Conservation (phyloP, 2,329 filamentous ascomycete genomes). For the Blumeriella jaapii region DNA sequence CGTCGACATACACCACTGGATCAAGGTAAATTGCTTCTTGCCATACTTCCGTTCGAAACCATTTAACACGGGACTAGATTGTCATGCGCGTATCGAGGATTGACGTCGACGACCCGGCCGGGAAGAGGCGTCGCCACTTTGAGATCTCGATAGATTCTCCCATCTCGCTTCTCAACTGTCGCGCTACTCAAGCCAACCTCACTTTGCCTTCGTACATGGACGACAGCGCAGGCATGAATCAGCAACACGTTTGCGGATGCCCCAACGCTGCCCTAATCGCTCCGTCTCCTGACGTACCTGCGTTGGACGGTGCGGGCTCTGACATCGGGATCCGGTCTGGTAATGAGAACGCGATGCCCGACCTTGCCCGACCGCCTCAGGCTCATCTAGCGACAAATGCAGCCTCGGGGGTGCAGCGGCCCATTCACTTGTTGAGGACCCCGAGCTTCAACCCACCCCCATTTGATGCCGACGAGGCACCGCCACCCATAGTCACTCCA, state of each 20-base stretch:
- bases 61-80: constrained; percentile 37
- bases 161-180: constrained; percentile 64
- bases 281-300: constrained; percentile 28
- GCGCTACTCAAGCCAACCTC: constrained; percentile 59
- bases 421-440: constrained; percentile 56
- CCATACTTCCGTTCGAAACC: neutral
- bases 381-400: constrained; percentile 32
- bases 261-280: constrained; percentile 41
- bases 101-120: constrained; percentile 47
- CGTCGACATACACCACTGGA: constrained; percentile 68
- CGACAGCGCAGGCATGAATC: constrained; percentile 32
- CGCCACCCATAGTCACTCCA: constrained; percentile 56
- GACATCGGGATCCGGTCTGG: neutral
- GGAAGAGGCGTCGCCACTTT: constrained; percentile 54
- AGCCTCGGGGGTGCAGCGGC: constrained; percentile 23
- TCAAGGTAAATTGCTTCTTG: constrained; percentile 43
- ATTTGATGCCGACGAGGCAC: constrained; percentile 57
- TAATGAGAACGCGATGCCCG: constrained; percentile 13
- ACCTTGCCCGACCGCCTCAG: constrained; percentile 34
- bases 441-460: constrained; percentile 62
- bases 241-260: constrained; percentile 46
- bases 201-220: constrained; percentile 57
- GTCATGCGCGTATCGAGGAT: constrained; percentile 63
- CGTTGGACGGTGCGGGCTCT: constrained; percentile 13
- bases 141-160: constrained; percentile 71